phyloP scores from a whole-genome alignment of 768 basidiomycete genomes.

The Rhodotorula babjevae region DNA sequence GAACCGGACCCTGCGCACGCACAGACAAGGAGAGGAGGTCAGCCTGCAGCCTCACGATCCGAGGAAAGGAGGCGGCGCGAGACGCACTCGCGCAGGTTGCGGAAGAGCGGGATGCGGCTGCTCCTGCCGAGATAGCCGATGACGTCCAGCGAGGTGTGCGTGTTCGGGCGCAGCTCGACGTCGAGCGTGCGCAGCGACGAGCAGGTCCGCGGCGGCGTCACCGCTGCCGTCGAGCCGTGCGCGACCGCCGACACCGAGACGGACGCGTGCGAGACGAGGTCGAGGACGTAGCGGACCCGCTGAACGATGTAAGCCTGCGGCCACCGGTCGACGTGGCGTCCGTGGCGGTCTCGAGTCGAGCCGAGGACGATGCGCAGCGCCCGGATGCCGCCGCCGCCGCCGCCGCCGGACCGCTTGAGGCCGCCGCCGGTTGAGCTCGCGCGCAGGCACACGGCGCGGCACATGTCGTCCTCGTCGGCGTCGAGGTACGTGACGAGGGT shows the following conservation, averaged over 20 bases:
- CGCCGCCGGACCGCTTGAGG: not conserved
- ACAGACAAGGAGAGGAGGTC: no score
- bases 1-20: not conserved
- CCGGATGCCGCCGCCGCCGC: conserved; percentile 15
- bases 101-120: not conserved
- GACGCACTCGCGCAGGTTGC: conserved; percentile 6
- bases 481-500: not conserved
- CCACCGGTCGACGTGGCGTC: not conserved
- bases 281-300: not conserved
- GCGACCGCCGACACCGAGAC: no score
- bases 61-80: no score
- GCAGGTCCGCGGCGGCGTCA: no score
- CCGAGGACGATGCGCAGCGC: not conserved
- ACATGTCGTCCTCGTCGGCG: not conserved
- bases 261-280: not conserved
- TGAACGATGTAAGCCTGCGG: not conserved
- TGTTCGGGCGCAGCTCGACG: not conserved
- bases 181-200: not conserved
- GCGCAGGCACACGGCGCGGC: not conserved
- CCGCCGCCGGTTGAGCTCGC: not conserved
- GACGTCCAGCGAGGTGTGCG: not conserved
- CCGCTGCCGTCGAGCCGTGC: not conserved
- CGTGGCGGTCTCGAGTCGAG: no score
- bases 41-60: not conserved
- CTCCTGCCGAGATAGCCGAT: not conserved